Conservation (phyloP, 1,139 yeast genomes). For the Geotrichum candidum region DNA sequence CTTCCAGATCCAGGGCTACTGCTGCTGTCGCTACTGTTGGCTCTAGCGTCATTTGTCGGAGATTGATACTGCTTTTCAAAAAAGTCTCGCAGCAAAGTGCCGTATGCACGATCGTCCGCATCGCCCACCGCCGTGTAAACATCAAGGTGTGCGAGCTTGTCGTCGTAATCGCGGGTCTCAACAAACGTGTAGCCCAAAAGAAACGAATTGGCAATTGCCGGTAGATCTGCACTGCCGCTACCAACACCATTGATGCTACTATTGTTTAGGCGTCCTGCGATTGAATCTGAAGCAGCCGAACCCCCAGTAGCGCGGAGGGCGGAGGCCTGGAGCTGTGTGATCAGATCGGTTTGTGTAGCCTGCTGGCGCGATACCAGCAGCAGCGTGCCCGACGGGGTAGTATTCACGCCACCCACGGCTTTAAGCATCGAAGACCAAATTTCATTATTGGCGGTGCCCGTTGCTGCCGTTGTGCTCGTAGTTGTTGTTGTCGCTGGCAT, state of each 20-base stretch:
- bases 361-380: constrained; percentile 16
- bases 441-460: background rate
- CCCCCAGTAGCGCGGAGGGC: background rate
- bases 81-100: constrained; percentile 14
- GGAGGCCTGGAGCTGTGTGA: constrained; percentile 7
- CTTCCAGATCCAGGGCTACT: background rate
- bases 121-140: constrained; percentile 29
- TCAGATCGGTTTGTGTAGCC: constrained; percentile 8
- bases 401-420: constrained; percentile 21
- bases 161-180: constrained; percentile 33
- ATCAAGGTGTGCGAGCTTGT: constrained; percentile 32
- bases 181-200: constrained; percentile 37
- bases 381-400: constrained; percentile 21
- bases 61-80: constrained; percentile 6
- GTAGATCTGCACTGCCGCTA: constrained; percentile 18
- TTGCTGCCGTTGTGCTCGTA: background rate
- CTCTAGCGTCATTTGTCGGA: background rate
- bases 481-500: background rate
- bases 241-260: background rate
- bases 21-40: background rate
- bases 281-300: constrained; percentile 3
- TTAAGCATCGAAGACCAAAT: constrained; percentile 26
- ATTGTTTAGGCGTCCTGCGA: background rate
- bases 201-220: constrained; percentile 28
- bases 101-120: constrained; percentile 5